Evolutionary conservation across 306 rosid species (phyloP), one percentile per base, ranked within the genome.

Genomic region (Inga laurina): DNA sequence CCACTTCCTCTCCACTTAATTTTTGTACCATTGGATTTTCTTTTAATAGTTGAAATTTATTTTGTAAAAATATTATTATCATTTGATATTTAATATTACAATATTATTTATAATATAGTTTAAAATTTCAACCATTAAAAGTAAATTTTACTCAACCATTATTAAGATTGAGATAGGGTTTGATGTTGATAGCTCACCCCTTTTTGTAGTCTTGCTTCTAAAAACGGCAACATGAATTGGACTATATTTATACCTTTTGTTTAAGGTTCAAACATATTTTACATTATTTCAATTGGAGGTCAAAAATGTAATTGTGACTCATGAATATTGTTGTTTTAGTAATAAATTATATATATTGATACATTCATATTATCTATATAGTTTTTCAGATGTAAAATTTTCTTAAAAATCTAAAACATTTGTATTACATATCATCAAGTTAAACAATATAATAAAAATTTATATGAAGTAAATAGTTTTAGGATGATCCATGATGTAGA

Each of bases 151-250:
- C n/a, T n/a, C n/a, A n/a, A n/a, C n/a, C n/a, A n/a, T n/a, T n/a
- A n/a, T n/a, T n/a, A n/a, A n/a, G n/a, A n/a, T n/a, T n/a, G n/a
- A n/a, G n/a, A 10, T 52, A 21, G 57, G 16, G 72, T 2, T 7
- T 46, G 75, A 75, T 18, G 75, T 37, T 57, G 81, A 73, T 65
- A 19, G 41, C 4, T 59, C 43, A 51, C 71, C 12, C 24, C 2
- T 41, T 70, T 15, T 41, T 79, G 82, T 67, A 79, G 56, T 51
- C 66, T 75, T 79, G 72, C 45, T 75, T 68, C 57, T 16, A 48
- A 49, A 49, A 49, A 48, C 34, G 67, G 59, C 56, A 54, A 1
- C 80, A 76, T 78, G 64, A 68, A 76, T 78, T 71, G 57, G 15
- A 39, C 71, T 54, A 35, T 22, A 84, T 54, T 22, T 14, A 2